Evolutionary conservation across 192 early-diverging fungal genomes (phyloP).

Genomic region (Rhizoclosmatium sp.): DNA sequence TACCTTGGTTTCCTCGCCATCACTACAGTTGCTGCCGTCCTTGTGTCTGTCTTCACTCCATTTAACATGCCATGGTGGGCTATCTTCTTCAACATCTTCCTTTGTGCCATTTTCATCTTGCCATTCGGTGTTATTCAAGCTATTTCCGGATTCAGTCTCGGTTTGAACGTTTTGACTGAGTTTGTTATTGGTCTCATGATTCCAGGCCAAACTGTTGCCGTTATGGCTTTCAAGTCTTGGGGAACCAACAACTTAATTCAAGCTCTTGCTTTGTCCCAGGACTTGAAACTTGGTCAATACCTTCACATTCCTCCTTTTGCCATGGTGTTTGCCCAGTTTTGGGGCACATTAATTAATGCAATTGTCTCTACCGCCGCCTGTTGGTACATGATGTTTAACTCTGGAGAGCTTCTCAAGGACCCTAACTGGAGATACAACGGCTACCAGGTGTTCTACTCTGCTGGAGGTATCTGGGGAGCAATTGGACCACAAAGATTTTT

Average conservation of each 20-base stretch:
- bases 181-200: conserved; percentile 60
- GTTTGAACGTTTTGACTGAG: conserved; percentile 68
- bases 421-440: conserved; percentile 35
- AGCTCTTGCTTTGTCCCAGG: conserved; percentile 59
- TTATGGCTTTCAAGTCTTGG: no score
- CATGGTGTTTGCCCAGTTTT: conserved; percentile 80
- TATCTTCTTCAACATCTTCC: conserved; percentile 34
- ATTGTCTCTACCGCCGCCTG: conserved; percentile 17
- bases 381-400: conserved; percentile 29
- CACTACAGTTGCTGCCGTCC: not conserved
- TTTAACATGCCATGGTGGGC: conserved; percentile 35
- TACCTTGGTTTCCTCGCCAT: conserved; percentile 59
- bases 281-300: conserved; percentile 73
- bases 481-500: conserved; percentile 76
- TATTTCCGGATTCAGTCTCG: conserved; percentile 60
- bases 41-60: conserved; percentile 44
- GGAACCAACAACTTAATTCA: not conserved
- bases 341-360: conserved; percentile 50
- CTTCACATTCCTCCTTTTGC: conserved; percentile 78
- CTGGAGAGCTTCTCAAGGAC: conserved; percentile 21
- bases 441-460: conserved; percentile 66
- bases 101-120: conserved; percentile 32
- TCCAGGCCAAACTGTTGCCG: no score
- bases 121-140: conserved; percentile 79
- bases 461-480: conserved; percentile 78